Evolutionary conservation across 2,329 filamentous ascomycete genomes (phyloP).

Genomic region (Trichoderma afroharzianum): DNA sequence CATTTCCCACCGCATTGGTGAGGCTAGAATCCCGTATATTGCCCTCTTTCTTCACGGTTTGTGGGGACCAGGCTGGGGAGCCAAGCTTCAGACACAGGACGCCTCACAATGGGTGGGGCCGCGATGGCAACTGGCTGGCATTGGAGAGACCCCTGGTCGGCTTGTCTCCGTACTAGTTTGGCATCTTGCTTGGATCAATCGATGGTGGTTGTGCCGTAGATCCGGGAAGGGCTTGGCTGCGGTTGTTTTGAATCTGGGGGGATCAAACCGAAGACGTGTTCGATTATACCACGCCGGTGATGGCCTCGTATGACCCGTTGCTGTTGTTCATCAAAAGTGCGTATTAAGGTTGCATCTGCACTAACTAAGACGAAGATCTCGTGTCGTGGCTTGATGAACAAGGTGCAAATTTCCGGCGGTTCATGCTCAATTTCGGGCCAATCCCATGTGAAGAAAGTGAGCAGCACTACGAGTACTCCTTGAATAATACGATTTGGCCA

Average conservation of each 20-base stretch:
- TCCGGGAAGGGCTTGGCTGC: neutral
- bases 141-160: neutral
- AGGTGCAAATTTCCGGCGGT: constrained; percentile 8
- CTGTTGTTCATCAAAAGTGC: neutral
- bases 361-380: neutral
- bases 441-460: neutral
- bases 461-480: neutral
- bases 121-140: constrained; percentile 2
- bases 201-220: neutral
- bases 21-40: neutral
- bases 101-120: constrained; percentile 17
- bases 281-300: neutral
- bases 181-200: neutral
- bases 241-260: neutral
- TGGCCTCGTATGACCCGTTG: neutral
- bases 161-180: neutral
- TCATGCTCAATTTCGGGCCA: constrained; percentile 8
- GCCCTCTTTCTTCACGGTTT: neutral
- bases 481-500: neutral
- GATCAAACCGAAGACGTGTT: neutral
- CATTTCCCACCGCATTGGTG: neutral
- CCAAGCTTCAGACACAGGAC: constrained; percentile 16
- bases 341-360: neutral
- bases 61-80: neutral
- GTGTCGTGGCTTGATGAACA: neutral